Evolutionary conservation across 192 early-diverging fungal species (phyloP).

Genomic region (Coemansia sp.): DNA sequence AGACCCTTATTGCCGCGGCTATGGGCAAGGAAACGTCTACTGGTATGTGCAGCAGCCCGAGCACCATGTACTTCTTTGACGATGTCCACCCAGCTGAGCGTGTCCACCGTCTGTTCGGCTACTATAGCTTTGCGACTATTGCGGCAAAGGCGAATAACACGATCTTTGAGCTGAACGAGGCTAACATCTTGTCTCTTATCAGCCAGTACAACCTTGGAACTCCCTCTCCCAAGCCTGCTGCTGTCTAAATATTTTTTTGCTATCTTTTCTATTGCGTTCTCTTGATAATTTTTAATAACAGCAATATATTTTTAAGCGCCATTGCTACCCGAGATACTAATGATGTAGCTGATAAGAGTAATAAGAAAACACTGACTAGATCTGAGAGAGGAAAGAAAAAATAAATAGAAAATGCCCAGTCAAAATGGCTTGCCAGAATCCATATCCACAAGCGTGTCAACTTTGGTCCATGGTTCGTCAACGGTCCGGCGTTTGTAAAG

Average conservation of each 20-base stretch:
- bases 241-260: background rate
- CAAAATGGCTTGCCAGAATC: no score
- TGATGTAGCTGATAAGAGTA: no score
- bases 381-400: no score
- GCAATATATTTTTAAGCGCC: no score
- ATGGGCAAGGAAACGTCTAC: constrained; percentile 20
- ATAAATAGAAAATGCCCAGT: background rate
- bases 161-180: constrained; percentile 21
- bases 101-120: constrained; percentile 49
- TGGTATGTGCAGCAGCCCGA: constrained; percentile 37
- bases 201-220: constrained; percentile 31
- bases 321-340: no score
- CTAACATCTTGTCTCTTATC: constrained; percentile 26
- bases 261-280: background rate
- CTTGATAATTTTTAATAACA: background rate
- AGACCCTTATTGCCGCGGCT: constrained; percentile 31
- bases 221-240: constrained; percentile 30
- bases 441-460: no score
- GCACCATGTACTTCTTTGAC: constrained; percentile 51
- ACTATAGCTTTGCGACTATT: constrained; percentile 28
- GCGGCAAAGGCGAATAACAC: constrained; percentile 11
- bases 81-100: constrained; percentile 47
- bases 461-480: constrained; percentile 18
- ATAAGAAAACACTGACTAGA: no score
- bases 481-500: constrained; percentile 20